phyloP scores from a whole-genome alignment of 179 eudicot species.

The Heliamphora ciliata region DNA sequence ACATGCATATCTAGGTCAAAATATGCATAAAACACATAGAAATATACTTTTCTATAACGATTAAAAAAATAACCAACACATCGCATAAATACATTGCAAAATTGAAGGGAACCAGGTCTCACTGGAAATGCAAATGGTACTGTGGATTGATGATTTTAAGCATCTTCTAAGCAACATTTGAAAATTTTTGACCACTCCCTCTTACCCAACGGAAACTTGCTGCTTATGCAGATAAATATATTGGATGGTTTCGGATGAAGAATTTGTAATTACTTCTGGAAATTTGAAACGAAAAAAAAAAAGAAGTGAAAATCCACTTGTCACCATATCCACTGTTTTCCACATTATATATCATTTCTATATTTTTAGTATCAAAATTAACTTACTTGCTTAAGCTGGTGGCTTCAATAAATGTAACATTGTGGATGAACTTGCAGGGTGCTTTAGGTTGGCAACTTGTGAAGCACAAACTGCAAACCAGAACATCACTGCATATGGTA shows the following conservation, averaged over 20 bases:
- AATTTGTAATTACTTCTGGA: neutral
- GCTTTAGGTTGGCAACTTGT: conserved; percentile 62
- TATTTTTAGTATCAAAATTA: neutral
- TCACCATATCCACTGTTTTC: neutral
- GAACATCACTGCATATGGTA: conserved; percentile 70
- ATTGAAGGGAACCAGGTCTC: no score
- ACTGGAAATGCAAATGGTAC: no score
- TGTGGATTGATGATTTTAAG: no score
- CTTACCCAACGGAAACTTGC: neutral
- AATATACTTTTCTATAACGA: no score
- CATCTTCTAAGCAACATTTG: no score
- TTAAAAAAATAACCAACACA: no score
- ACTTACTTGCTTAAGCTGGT: conserved; percentile 4
- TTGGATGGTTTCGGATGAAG: neutral
- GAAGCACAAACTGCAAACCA: conserved; percentile 48
- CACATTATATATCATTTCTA: neutral
- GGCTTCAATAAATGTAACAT: neutral
- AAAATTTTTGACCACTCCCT: no score
- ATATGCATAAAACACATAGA: no score
- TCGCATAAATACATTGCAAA: no score
- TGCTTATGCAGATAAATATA: neutral
- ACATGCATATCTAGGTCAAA: no score
- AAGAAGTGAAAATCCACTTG: neutral
- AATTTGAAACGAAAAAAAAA: neutral
- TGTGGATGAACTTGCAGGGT: conserved; percentile 39